Percentiles rank a stretch among this genome's conserved stretches.
These are phyloP conservation scores for Cyclaneusma minus DNA, from an alignment of 2,329 filamentous ascomycete genomes.

Conservation along the genomic window DNA sequence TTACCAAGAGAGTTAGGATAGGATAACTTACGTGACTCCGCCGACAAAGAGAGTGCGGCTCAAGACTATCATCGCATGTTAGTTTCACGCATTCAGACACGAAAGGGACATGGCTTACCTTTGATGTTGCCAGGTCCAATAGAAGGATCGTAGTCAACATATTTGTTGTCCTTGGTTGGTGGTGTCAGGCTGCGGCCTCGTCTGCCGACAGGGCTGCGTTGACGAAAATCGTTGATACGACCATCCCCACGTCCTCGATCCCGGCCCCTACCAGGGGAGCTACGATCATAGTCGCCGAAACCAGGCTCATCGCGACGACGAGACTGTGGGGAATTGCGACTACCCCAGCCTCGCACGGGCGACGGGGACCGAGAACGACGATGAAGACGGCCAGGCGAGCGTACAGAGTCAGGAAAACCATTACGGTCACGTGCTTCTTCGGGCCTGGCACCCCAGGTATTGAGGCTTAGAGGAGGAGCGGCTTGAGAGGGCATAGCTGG, in stretches of 20 bases:
- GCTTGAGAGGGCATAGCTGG: slow-evolving; percentile 14
- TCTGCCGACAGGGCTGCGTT: slow-evolving; percentile 66
- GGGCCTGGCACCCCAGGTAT: slow-evolving; percentile 22
- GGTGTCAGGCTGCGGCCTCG: slow-evolving; percentile 49
- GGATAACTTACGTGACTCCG: slow-evolving; percentile 62
- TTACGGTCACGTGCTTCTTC: slow-evolving; percentile 37
- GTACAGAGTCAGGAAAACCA: slow-evolving; percentile 36
- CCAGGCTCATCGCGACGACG: slow-evolving; percentile 30
- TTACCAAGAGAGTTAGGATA: slow-evolving; percentile 12
- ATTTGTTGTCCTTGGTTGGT: slow-evolving; percentile 44
- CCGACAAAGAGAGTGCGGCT: slow-evolving; percentile 95
- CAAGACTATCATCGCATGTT: slow-evolving; percentile 39
- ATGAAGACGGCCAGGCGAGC: slow-evolving; percentile 38
- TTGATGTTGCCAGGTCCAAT: slow-evolving; percentile 70
- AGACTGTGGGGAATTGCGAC: slow-evolving; percentile 37
- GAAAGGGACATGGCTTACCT: slow-evolving; percentile 23
- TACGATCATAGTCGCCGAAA: slow-evolving; percentile 58
- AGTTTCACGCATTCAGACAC: slow-evolving; percentile 5
- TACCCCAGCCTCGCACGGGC: slow-evolving; percentile 58
- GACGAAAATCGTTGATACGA: slow-evolving; percentile 58
- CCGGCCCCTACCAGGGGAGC: slow-evolving; percentile 46
- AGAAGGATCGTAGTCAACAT: slow-evolving; percentile 62
- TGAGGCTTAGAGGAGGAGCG: slow-evolving; percentile 23
- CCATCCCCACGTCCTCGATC: slow-evolving; percentile 33
- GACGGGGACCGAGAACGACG: slow-evolving; percentile 66